Conservation (phyloP, 1,139 yeast species). For the Geotrichum carabidarum region DNA sequence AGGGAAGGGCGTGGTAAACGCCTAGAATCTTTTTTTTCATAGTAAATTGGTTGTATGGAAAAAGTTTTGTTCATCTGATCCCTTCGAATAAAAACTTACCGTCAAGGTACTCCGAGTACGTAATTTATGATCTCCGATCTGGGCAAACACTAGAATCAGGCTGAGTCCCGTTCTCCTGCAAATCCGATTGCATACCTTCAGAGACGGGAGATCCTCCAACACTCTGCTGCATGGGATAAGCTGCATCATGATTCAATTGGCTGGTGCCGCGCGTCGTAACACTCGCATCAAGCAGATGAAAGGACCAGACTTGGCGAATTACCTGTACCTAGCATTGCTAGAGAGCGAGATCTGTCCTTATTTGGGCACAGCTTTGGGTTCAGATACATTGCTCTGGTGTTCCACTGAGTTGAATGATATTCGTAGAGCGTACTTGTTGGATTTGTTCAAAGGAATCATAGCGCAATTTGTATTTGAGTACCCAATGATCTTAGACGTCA, state of each 20-base stretch:
- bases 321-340: background rate
- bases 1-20: too few species aligned
- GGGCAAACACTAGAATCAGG: slow-evolving; percentile 1
- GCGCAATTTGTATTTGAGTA: background rate
- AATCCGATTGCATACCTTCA: background rate
- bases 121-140: background rate
- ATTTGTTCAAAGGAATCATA: slow-evolving; percentile 4
- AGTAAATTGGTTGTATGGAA: too few species aligned
- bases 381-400: slow-evolving; percentile 6
- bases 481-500: background rate
- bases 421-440: slow-evolving; percentile 1
- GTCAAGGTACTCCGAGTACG: background rate
- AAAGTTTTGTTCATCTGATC: too few species aligned
- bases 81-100: too few species aligned
- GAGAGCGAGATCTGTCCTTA: slow-evolving; percentile 4
- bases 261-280: too few species aligned
- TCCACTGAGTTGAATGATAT: background rate
- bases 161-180: background rate
- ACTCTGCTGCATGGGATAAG: slow-evolving; percentile 4
- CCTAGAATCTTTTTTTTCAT: too few species aligned
- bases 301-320: too few species aligned
- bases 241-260: background rate
- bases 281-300: too few species aligned
- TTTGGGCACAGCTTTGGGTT: slow-evolving; percentile 7
- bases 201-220: background rate